phyloP scores from a whole-genome alignment of 2,329 filamentous ascomycete genomes.

The Ophiostoma australiae region DNA sequence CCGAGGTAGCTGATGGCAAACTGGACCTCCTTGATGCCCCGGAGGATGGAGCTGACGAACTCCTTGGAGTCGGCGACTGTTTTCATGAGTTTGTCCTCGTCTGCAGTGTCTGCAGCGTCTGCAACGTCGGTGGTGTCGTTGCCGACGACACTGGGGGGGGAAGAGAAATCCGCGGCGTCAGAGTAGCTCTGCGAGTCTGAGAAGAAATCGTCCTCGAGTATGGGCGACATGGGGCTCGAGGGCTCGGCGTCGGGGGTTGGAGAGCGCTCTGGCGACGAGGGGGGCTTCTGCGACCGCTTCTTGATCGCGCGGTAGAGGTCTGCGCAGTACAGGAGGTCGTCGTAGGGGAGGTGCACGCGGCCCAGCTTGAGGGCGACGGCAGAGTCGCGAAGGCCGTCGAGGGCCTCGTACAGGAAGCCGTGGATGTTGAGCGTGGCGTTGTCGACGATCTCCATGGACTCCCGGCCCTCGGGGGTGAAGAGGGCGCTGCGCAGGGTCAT shows the following conservation, averaged over 20 bases:
- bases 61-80: conserved; percentile 89
- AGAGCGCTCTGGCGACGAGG: conserved; percentile 31
- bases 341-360: conserved; percentile 81
- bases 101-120: background rate
- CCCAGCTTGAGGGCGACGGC: conserved; percentile 88
- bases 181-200: background rate
- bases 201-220: conserved; percentile 17
- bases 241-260: conserved; percentile 31
- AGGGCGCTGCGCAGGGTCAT: conserved; percentile 78
- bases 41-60: conserved; percentile 81
- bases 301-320: conserved; percentile 50
- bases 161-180: background rate
- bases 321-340: conserved; percentile 68
- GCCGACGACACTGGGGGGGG: background rate
- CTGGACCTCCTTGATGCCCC: conserved; percentile 93
- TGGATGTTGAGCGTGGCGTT: conserved; percentile 85
- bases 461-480: conserved; percentile 78
- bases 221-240: conserved; percentile 13
- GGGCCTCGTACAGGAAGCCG: conserved; percentile 77
- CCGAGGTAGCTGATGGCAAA: conserved; percentile 89
- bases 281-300: conserved; percentile 30
- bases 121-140: background rate
- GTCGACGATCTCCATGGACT: conserved; percentile 84
- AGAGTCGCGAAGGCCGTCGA: conserved; percentile 83
- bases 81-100: conserved; percentile 64